Percentiles rank a stretch among this genome's conserved stretches.
Conservation (phyloP, 2,329 filamentous ascomycete species). For the Alternaria sp. region DNA sequence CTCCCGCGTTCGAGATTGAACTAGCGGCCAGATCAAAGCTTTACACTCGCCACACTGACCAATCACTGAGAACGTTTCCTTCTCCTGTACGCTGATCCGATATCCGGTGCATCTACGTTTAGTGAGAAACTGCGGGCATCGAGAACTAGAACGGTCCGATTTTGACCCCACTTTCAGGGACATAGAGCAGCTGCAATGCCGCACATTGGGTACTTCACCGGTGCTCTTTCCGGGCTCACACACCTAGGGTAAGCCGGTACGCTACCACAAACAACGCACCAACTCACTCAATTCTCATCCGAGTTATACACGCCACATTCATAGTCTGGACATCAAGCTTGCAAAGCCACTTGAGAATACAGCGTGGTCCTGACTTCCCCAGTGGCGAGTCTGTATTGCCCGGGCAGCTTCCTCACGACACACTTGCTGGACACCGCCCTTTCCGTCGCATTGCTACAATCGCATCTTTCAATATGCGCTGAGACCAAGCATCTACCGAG, state of each 20-base stretch:
- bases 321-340: neutral
- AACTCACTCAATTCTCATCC: neutral
- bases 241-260: neutral
- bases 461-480: neutral
- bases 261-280: neutral
- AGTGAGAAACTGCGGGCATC: neutral
- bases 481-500: neutral
- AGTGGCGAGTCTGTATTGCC: neutral
- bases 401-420: neutral
- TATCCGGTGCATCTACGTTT: conserved; percentile 3
- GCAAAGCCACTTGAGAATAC: neutral
- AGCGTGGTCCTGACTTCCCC: neutral
- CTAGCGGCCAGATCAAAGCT: conserved; percentile 7
- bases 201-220: neutral
- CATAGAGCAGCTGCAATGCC: conserved; percentile 2
- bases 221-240: neutral
- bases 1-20: conserved; percentile 6
- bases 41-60: conserved; percentile 3
- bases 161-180: neutral
- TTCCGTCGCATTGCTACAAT: neutral
- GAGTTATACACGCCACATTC: neutral
- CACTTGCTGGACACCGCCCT: neutral
- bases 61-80: neutral
- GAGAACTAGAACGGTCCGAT: conserved; percentile 1
- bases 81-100: conserved; percentile 2